phyloP scores from a whole-genome alignment of 441 rosid genomes.

The Euphorbia schlechtendalii region DNA sequence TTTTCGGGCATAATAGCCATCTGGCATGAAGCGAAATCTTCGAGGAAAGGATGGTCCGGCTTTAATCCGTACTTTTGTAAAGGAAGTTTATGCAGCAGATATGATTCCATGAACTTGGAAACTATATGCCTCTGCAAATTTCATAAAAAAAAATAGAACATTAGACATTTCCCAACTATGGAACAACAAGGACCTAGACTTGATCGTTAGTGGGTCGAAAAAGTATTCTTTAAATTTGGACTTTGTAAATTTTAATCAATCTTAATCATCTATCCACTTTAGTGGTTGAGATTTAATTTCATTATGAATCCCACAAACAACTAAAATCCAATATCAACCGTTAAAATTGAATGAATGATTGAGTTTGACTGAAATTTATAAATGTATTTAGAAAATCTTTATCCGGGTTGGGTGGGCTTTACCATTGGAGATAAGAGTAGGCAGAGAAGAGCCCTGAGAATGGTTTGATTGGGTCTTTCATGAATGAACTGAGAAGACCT shows the following conservation, averaged over 20 bases:
- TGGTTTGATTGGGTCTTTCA: slow-evolving; percentile 57
- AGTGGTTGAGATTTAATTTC: too few species aligned
- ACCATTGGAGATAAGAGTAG: slow-evolving; percentile 66
- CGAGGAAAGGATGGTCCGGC: slow-evolving; percentile 79
- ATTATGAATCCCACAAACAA: too few species aligned
- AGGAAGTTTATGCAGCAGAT: slow-evolving; percentile 66
- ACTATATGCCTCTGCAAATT: slow-evolving; percentile 50
- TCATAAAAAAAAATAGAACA: neutral
- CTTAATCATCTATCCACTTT: too few species aligned
- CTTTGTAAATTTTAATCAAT: too few species aligned
- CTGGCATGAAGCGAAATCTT: slow-evolving; percentile 86
- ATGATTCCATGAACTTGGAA: slow-evolving; percentile 82
- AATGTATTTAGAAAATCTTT: too few species aligned
- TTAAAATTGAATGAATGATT: too few species aligned
- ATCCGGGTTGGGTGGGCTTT: neutral
- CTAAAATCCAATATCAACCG: too few species aligned
- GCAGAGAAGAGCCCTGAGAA: slow-evolving; percentile 45
- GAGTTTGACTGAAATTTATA: too few species aligned
- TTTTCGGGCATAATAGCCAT: slow-evolving; percentile 78
- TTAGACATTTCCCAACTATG: too few species aligned
- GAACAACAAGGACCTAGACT: too few species aligned
- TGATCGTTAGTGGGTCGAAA: too few species aligned
- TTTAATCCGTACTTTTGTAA: slow-evolving; percentile 63
- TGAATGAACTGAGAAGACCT: slow-evolving; percentile 81
- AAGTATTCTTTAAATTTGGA: too few species aligned